These are phyloP conservation scores for Spathaspora hagerdaliae DNA, from an alignment of 805 yeast genomes.

Conservation along the genomic window DNA sequence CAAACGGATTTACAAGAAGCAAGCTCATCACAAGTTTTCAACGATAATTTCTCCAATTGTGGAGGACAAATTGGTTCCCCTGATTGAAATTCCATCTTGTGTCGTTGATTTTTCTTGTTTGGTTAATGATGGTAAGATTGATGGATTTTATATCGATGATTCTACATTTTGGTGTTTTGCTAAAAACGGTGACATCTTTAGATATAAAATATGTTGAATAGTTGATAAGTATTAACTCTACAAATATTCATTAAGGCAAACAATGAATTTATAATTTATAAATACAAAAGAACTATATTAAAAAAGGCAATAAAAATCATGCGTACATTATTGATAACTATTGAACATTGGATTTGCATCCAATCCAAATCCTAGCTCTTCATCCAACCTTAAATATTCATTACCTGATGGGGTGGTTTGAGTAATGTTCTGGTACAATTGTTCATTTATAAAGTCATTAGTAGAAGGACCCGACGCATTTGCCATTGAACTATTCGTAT, in stretches of 20 bases:
- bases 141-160: slow-evolving; percentile 26
- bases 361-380: slow-evolving; percentile 42
- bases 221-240: neutral
- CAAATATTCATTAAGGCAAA: neutral
- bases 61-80: slow-evolving; percentile 34
- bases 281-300: neutral
- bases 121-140: slow-evolving; percentile 33
- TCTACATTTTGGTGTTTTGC: slow-evolving; percentile 34
- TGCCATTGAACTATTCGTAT: neutral
- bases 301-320: neutral
- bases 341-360: slow-evolving; percentile 24
- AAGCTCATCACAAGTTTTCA: slow-evolving; percentile 9
- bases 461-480: neutral
- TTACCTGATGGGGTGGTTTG: slow-evolving; percentile 11
- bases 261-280: neutral
- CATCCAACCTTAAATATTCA: slow-evolving; percentile 37
- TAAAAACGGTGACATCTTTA: slow-evolving; percentile 38
- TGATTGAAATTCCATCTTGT: slow-evolving; percentile 33
- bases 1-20: slow-evolving; percentile 12
- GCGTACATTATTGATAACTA: neutral
- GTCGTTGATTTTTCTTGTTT: slow-evolving; percentile 29
- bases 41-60: slow-evolving; percentile 34
- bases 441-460: neutral
- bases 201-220: slow-evolving; percentile 16
- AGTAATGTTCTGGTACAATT: slow-evolving; percentile 5